Evolutionary conservation across 2,329 filamentous ascomycete species (phyloP), one percentile per base, ranked within the genome.

Genomic region (Chrysoporthe cubensis): DNA sequence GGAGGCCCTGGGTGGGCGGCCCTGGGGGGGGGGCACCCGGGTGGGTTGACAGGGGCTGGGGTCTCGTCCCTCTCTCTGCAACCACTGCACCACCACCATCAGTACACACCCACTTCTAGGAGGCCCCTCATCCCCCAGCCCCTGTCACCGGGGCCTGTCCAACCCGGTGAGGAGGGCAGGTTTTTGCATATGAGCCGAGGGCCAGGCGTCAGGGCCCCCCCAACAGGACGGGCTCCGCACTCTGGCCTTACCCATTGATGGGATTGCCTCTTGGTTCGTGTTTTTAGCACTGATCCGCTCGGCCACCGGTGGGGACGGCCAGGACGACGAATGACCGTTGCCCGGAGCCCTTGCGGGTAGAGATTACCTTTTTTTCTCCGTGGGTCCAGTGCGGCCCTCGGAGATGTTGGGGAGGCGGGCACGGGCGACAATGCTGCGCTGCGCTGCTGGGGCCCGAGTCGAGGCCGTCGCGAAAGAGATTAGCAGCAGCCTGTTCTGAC

Each of bases 171-270:
- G 48, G 26, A 32, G 9, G 48, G 48, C 48, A 52, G 26, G 48
- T 9, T 32, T 26, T 14, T 52, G 48, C 48, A 52, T 52, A 52
- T 52, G 48, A 26, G 48, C 48, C 48, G 48, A 54, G 50, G 50
- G 32, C 50, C 50, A 54, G 50, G 50, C 50, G 26, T 32, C 50
- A 54, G 50, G 50, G 4, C 4, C 48, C 8, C 48, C 48, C 48
- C 48, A 52, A 26, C 21, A 52, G 48, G n/a, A 11, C 6, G 48
- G 48, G 48, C 48, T 52, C 48, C 48, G 48, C 48, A 52, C 48
- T 21, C n/a, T 14, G 50, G 16, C 32, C 48, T 52, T 16, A 16
- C 48, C 26, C 7, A 16, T 52, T 54, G 50, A 54, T 26, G 11
- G 48, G 26, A 54, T 54, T 26, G 50, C 21, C 50, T 54, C 50